phyloP scores from a whole-genome alignment of 2,329 filamentous ascomycete genomes.

The Magnaporthiopsis incrustans region DNA sequence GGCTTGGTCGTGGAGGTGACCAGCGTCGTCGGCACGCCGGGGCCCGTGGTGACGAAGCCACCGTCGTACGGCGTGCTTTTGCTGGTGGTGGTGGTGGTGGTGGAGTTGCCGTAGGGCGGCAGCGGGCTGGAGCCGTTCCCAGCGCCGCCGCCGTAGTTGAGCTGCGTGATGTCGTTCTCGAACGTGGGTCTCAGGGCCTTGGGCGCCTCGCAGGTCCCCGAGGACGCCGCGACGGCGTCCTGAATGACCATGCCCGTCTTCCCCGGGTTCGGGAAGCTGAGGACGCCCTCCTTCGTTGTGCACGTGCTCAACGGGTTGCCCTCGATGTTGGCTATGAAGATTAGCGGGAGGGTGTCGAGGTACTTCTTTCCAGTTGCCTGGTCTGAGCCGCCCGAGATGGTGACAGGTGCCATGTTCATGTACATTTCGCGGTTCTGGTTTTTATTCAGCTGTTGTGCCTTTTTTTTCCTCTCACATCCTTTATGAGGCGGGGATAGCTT shows the following conservation, averaged over 20 bases:
- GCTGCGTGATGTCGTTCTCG: constrained; percentile 8
- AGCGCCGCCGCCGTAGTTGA: neutral
- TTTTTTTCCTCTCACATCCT: neutral
- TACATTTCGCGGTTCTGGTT: constrained; percentile 51
- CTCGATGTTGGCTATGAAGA: constrained; percentile 50
- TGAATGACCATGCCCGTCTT: constrained; percentile 16
- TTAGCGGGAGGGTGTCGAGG: constrained; percentile 35
- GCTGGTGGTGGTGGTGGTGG: neutral
- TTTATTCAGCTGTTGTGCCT: neutral
- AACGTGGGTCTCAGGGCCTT: constrained; percentile 13
- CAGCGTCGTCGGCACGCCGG: neutral
- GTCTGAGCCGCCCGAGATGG: constrained; percentile 27
- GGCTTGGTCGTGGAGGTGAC: neutral
- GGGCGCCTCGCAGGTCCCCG: constrained; percentile 14
- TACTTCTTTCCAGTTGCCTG: constrained; percentile 21
- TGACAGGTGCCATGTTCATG: constrained; percentile 55
- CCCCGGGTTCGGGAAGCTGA: constrained; percentile 19
- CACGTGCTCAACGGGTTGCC: constrained; percentile 9
- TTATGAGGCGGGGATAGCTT: neutral
- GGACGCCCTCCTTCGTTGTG: constrained; percentile 13
- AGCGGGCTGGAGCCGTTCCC: neutral
- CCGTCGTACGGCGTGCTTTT: neutral
- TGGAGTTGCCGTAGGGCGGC: neutral
- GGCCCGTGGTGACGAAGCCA: neutral
- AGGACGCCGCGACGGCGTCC: constrained; percentile 10